phyloP scores from a whole-genome alignment of 805 yeast species.

The Zygotorulaspora chibaensis region DNA sequence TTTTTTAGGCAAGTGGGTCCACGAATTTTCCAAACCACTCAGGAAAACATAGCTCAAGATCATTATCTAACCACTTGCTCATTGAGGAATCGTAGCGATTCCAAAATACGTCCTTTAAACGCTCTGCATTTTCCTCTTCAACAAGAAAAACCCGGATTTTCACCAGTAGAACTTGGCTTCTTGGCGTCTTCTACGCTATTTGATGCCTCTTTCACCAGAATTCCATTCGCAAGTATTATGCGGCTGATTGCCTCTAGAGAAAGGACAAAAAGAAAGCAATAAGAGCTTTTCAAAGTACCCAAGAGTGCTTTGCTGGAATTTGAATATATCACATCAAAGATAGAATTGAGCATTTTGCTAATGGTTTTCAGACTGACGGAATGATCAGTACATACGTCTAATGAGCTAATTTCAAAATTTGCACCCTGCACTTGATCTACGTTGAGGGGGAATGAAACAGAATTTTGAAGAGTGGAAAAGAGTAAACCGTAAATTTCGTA shows the following conservation, averaged over 20 bases:
- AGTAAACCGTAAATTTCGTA: constrained; percentile 1
- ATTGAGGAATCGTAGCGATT: neutral
- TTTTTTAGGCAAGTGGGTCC: neutral
- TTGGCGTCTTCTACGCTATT: neutral
- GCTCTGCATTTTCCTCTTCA: neutral
- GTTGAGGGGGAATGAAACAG: neutral
- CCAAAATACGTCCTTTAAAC: constrained; percentile 1
- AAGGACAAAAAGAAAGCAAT: constrained; percentile 2
- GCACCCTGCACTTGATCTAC: neutral
- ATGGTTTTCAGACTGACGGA: constrained; percentile 1
- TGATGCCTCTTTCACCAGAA: constrained; percentile 1
- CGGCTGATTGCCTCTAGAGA: constrained; percentile 1
- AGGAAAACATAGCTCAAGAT: constrained; percentile 1
- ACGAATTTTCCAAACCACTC: constrained; percentile 1
- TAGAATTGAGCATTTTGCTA: constrained; percentile 2
- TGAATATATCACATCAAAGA: neutral
- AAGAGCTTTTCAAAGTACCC: neutral
- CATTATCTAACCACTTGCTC: neutral
- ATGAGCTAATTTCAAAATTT: constrained; percentile 2
- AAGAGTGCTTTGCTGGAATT: neutral
- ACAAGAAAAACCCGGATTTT: no score
- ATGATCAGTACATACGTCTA: neutral
- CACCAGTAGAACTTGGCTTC: neutral
- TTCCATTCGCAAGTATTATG: neutral
- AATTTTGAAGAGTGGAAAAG: constrained; percentile 3